phyloP scores from a whole-genome alignment of 306 rosid genomes.

The Cucurbita moschata region DNA sequence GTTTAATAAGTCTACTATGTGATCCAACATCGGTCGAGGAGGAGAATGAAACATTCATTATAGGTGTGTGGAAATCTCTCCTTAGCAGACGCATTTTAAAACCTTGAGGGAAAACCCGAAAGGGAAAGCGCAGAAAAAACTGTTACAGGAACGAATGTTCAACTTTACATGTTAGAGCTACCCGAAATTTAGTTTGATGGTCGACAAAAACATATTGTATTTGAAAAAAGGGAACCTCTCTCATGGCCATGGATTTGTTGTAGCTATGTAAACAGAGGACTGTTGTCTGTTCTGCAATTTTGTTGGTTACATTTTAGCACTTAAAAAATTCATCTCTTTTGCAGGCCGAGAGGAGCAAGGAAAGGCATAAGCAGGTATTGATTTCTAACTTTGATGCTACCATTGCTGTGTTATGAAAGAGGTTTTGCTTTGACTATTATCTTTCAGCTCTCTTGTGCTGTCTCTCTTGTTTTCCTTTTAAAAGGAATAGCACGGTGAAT shows the following conservation, averaged over 20 bases:
- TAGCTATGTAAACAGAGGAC: background rate
- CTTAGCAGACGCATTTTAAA: too few relatives aligned
- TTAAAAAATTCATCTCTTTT: background rate
- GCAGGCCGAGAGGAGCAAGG: slow-evolving; percentile 61
- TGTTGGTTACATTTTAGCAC: background rate
- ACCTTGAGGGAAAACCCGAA: too few relatives aligned
- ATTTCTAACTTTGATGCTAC: background rate
- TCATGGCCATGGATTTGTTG: background rate
- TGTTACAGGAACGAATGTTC: background rate
- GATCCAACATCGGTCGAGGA: too few relatives aligned
- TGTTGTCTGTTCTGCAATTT: background rate
- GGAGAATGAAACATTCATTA: too few relatives aligned
- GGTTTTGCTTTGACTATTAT: slow-evolving; percentile 1
- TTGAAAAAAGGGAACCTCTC: background rate
- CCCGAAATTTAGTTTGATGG: background rate
- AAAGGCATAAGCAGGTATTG: slow-evolving; percentile 71
- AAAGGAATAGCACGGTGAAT: background rate
- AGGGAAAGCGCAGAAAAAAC: too few relatives aligned
- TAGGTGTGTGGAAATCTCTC: too few relatives aligned
- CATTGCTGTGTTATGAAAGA: background rate
- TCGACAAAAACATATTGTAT: background rate
- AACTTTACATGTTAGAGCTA: background rate
- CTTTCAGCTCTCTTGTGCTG: slow-evolving; percentile 3
- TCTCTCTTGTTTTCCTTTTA: background rate
- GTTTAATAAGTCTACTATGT: background rate